Base-by-base conservation (phyloP, 2,329 filamentous ascomycete genomes). In the Xylariaceae sp. region DNA sequence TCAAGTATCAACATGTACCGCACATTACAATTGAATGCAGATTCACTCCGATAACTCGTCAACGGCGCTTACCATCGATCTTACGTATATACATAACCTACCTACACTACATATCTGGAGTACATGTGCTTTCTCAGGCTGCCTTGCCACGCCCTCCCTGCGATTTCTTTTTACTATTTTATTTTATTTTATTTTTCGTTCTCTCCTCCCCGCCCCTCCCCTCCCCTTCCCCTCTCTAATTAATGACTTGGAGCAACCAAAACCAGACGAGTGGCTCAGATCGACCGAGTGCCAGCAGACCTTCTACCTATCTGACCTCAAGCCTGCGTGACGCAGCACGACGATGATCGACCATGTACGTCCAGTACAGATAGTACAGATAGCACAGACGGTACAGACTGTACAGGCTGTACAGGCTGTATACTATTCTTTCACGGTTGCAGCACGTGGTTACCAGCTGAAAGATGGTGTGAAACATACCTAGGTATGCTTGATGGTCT, bases 231-330 rank as follows among this genome's bases (percentile, higher is more conserved):
- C 19, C 19, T 19, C 19, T 19, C 19, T 19, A 19, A 19, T 19
- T 19, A 5, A 12, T 29, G 43, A 45, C 43, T 45, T 45, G 29
- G 43, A 45, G 43, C 43, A 32, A 19, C 30, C 43, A 43, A 29
- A 12, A 9, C 3, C 42, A 26, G 31, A 45, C 19, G n/a, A 45
- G 29, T 45, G 32, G 43, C 27, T 39, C 9, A 27, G 29, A 43
- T n/a, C 19, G 44, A 42, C 31, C 27, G 31, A 12, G 35, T 45
- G 44, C 43, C 41, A 49, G 46, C 56, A 46, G 41, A 46, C 34
- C 35, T 11, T 56, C 43, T 31, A 27, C 44, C 29, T 32, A 19
- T 48, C 45, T 50, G 44, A 42, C 51, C 26, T 37, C 40, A 49
- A 54, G 31, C 48, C 49, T 45, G 19, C 19, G 19, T 19, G 19